phyloP scores from a whole-genome alignment of 768 basidiomycete genomes.

The Podaxis sp. region DNA sequence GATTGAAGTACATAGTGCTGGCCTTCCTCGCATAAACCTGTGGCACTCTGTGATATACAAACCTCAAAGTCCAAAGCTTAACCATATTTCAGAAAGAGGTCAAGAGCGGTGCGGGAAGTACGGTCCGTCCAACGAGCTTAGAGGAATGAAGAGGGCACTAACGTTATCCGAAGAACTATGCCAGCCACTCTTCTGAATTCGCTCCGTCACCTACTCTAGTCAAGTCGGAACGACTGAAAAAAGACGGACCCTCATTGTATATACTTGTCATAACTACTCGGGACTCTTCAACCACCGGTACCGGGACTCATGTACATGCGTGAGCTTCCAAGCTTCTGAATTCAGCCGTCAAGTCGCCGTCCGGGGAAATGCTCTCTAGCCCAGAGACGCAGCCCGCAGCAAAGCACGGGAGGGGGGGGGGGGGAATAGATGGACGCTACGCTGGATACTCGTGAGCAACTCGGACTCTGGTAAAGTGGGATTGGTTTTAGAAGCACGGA shows the following conservation, averaged over 20 bases:
- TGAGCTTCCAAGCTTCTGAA: background rate
- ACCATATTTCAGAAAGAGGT: background rate
- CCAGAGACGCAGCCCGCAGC: too few relatives aligned
- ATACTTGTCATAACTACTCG: background rate
- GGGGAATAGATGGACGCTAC: too few relatives aligned
- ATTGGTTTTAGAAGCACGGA: background rate
- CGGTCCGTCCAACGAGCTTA: conserved; percentile 2
- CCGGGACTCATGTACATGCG: background rate
- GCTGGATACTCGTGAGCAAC: background rate
- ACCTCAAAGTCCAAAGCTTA: background rate
- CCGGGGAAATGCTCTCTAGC: background rate
- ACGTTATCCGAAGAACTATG: background rate
- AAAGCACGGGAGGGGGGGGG: too few relatives aligned
- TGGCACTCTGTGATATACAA: background rate
- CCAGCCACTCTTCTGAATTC: background rate
- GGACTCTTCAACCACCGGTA: conserved; percentile 6
- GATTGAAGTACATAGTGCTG: background rate
- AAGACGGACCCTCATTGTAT: background rate
- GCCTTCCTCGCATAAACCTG: background rate
- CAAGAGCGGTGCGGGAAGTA: background rate
- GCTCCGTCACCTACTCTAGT: background rate
- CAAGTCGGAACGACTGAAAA: background rate
- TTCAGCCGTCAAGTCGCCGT: background rate
- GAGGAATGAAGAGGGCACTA: background rate
- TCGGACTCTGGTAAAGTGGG: background rate